Evolutionary conservation across 345 rosid species (phyloP).

Genomic region (Carallia pectinifolia): DNA sequence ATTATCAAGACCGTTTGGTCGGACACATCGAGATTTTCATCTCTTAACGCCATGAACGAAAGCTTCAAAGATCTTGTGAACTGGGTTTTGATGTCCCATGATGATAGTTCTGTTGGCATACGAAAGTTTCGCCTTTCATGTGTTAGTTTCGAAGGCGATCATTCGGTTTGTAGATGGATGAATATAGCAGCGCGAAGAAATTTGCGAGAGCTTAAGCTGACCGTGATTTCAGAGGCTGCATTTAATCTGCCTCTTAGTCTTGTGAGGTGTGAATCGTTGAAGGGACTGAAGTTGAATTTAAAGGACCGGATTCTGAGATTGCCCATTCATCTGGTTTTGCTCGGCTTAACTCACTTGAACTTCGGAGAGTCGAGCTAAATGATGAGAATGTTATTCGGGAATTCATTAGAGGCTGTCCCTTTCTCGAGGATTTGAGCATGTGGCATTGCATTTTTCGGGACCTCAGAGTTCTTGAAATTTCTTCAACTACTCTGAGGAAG

Average conservation of each 20-base stretch:
- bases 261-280: neutral
- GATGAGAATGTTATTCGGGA: neutral
- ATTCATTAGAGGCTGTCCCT: constrained; percentile 3
- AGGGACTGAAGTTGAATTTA: neutral
- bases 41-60: too few species aligned
- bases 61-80: constrained; percentile 7
- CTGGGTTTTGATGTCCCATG: neutral
- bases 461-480: too few species aligned
- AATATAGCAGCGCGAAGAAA: neutral
- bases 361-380: neutral
- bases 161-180: too few species aligned
- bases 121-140: neutral
- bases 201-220: neutral
- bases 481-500: neutral
- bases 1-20: neutral
- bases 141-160: too few species aligned
- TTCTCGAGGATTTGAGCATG: neutral
- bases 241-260: neutral
- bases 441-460: neutral
- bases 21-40: too few species aligned
- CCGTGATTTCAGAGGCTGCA: neutral
- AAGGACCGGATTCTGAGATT: neutral
- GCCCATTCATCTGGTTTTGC: neutral
- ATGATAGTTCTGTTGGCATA: neutral
- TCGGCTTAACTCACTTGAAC: neutral